Conservation (phyloP, 1,139 yeast species). For the Kodamaea ohmeri region DNA sequence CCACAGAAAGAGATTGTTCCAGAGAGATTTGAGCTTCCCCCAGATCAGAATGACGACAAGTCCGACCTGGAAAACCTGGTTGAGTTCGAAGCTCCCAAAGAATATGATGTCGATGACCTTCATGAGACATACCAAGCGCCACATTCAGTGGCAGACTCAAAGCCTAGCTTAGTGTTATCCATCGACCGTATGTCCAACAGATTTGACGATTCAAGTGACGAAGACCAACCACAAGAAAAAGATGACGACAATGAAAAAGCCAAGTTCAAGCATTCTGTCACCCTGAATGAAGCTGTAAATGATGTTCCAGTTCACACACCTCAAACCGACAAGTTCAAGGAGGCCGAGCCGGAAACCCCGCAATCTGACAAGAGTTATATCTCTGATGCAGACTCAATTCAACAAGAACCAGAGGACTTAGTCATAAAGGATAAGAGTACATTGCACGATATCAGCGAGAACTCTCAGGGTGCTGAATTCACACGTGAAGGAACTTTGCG, state of each 20-base stretch:
- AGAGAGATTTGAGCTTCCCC: constrained; percentile 11
- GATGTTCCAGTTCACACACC: constrained; percentile 34
- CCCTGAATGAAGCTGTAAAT: not conserved
- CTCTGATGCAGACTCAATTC: constrained; percentile 40
- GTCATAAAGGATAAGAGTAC: constrained; percentile 18
- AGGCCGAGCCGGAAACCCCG: constrained; percentile 28
- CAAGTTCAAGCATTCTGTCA: not conserved
- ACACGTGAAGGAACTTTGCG: not conserved
- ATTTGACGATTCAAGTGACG: constrained; percentile 22
- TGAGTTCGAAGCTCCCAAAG: constrained; percentile 4
- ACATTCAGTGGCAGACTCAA: not conserved
- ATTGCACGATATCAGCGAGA: not conserved
- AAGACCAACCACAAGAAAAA: constrained; percentile 13
- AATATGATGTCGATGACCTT: constrained; percentile 12
- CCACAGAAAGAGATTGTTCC: constrained; percentile 10
- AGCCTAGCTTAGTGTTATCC: constrained; percentile 31
- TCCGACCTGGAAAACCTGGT: constrained; percentile 2
- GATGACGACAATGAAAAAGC: constrained; percentile 1
- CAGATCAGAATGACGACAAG: not conserved
- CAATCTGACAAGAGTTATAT: constrained; percentile 32
- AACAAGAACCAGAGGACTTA: constrained; percentile 32
- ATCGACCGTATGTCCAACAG: constrained; percentile 28
- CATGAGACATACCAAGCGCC: constrained; percentile 5
- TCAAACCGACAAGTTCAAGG: constrained; percentile 16
- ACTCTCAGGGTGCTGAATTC: not conserved